Evolutionary conservation across 805 yeast genomes (phyloP).

Genomic region (Ogataea dorogensis): DNA sequence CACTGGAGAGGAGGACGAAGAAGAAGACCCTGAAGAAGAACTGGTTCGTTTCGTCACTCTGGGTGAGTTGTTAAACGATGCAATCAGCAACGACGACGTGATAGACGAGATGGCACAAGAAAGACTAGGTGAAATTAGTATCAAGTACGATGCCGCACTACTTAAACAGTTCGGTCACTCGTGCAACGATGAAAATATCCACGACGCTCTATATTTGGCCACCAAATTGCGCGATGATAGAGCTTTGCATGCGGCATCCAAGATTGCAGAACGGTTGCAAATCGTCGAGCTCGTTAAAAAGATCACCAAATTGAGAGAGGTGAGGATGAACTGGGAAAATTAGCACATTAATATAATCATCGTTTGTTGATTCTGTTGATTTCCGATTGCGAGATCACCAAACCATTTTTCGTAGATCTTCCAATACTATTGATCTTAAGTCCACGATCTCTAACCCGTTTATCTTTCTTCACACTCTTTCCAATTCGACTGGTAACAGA

Average conservation of each 20-base stretch:
- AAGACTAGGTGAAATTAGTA: conserved; percentile 49
- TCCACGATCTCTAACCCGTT: conserved; percentile 65
- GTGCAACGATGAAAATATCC: conserved; percentile 62
- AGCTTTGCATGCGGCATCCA: conserved; percentile 79
- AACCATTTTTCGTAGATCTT: conserved; percentile 72
- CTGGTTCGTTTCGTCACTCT: conserved; percentile 58
- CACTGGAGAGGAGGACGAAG: conserved; percentile 29
- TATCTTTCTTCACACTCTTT: conserved; percentile 38
- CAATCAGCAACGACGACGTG: conserved; percentile 41
- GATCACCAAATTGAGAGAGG: conserved; percentile 54
- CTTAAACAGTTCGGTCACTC: conserved; percentile 71
- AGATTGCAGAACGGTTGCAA: conserved; percentile 76
- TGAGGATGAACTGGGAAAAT: conserved; percentile 37
- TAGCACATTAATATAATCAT: conserved; percentile 6
- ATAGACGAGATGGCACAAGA: conserved; percentile 41
- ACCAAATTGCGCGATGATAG: conserved; percentile 69
- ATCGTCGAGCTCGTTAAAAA: conserved; percentile 50
- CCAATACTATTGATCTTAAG: conserved; percentile 77
- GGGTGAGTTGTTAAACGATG: conserved; percentile 62
- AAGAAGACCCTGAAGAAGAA: conserved; percentile 61
- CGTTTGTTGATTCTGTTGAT: conserved; percentile 40
- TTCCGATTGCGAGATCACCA: conserved; percentile 66
- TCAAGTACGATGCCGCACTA: conserved; percentile 71
- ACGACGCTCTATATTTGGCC: conserved; percentile 69
- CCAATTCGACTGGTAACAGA: conserved; percentile 53